These are phyloP conservation scores for Ceratobasidium sp. DNA, from an alignment of 1,284 basidiomycete genomes.

Conservation along the genomic window DNA sequence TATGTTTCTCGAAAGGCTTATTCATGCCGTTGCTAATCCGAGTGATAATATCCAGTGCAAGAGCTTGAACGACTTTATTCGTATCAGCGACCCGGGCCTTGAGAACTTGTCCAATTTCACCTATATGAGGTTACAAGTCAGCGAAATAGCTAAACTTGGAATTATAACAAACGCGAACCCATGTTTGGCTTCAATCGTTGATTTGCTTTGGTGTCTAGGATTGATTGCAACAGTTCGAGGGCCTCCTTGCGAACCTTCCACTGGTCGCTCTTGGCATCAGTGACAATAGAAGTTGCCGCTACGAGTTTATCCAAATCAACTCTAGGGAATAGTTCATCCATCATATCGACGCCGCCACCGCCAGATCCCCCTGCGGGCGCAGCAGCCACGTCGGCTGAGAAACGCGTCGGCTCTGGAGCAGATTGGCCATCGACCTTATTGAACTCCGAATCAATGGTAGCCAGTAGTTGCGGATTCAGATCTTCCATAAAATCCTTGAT, in stretches of 20 bases:
- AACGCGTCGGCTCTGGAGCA: conserved; percentile 79
- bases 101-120: conserved; percentile 87
- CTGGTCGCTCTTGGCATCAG: conserved; percentile 85
- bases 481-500: conserved; percentile 93
- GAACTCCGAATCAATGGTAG: conserved; percentile 90
- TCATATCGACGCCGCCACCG: conserved; percentile 62
- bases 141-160: conserved; percentile 6
- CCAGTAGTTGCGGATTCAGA: conserved; percentile 90
- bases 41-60: conserved; percentile 88
- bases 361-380: conserved; percentile 52
- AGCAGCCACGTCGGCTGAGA: conserved; percentile 72
- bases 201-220: conserved; percentile 88
- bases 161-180: conserved; percentile 59
- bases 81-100: conserved; percentile 89
- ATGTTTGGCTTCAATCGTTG: conserved; percentile 89
- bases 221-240: conserved; percentile 80
- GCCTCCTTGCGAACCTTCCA: conserved; percentile 99
- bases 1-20: conserved; percentile 90
- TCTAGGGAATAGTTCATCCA: conserved; percentile 94
- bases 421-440: conserved; percentile 86
- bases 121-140: conserved; percentile 52
- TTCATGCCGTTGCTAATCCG: conserved; percentile 94
- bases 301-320: conserved; percentile 90
- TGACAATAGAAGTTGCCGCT: conserved; percentile 80
- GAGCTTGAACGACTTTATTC: conserved; percentile 90